A percentile compares a stretch with the other conserved stretches of the same genome.
These are phyloP conservation scores for Ophiostoma montium DNA, from an alignment of 2,329 filamentous ascomycete genomes.

Conservation along the genomic window DNA sequence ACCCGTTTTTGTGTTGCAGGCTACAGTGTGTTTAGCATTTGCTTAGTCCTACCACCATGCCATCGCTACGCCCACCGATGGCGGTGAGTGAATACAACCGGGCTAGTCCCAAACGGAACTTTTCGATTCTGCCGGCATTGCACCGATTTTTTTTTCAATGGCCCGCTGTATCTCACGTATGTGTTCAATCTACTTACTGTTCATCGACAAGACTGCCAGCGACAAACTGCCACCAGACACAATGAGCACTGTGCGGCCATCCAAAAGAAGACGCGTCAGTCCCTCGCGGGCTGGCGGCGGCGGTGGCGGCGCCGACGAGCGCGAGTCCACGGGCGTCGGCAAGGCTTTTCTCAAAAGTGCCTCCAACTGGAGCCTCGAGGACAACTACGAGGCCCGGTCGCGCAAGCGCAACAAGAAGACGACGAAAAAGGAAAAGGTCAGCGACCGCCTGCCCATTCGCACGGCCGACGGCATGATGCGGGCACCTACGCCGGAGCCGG, in stretches of 20 bases:
- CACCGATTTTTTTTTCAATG: constrained; percentile 5
- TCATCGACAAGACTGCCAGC: no score
- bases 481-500: constrained; percentile 28
- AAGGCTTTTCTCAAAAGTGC: constrained; percentile 60
- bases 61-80: neutral
- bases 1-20: neutral
- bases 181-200: neutral
- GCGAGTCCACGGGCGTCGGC: constrained; percentile 29
- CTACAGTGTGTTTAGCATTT: neutral
- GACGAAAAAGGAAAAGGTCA: constrained; percentile 60
- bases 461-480: constrained; percentile 59
- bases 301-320: constrained; percentile 18
- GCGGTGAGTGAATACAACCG: neutral
- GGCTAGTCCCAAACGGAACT: constrained; percentile 10
- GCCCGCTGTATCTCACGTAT: constrained; percentile 6
- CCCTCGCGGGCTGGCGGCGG: constrained; percentile 34
- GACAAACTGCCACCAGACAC: constrained; percentile 3
- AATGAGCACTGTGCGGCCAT: constrained; percentile 27
- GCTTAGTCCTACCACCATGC: no score
- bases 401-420: constrained; percentile 39
- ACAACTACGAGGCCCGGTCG: constrained; percentile 72
- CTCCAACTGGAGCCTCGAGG: constrained; percentile 78
- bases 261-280: constrained; percentile 45
- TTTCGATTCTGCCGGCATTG: constrained; percentile 10
- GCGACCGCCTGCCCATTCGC: constrained; percentile 70